A percentile compares a stretch with the other conserved stretches of the same genome.
phyloP scores from a whole-genome alignment of 441 rosid genomes.

The Corymbia citriodora region DNA sequence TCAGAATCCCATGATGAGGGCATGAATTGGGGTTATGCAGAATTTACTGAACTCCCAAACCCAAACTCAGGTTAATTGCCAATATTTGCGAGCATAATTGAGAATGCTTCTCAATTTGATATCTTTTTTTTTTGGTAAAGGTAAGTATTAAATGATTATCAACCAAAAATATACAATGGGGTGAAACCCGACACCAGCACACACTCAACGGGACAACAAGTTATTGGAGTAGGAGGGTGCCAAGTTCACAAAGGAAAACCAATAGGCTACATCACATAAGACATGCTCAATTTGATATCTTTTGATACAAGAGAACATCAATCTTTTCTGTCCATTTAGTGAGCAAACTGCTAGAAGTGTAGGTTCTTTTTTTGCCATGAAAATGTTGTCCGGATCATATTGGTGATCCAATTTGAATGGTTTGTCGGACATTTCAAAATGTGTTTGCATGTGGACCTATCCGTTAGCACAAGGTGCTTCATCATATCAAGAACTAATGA shows the following conservation, averaged over 20 bases:
- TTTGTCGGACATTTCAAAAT: background rate
- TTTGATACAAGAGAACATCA: background rate
- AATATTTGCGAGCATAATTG: background rate
- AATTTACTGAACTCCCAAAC: slow-evolving; percentile 64
- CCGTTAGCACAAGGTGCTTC: background rate
- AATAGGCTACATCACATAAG: too few species aligned
- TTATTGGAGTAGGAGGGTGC: too few species aligned
- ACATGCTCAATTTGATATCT: too few species aligned
- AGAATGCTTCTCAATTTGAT: background rate
- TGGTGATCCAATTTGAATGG: background rate
- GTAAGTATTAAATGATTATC: too few species aligned
- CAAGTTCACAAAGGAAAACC: too few species aligned
- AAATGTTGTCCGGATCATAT: background rate
- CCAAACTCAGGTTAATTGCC: slow-evolving; percentile 76
- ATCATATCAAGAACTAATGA: background rate
- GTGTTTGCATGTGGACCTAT: background rate
- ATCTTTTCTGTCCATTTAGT: background rate
- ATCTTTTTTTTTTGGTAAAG: too few species aligned
- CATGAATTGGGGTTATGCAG: slow-evolving; percentile 61
- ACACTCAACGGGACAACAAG: too few species aligned
- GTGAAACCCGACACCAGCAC: too few species aligned
- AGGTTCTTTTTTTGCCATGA: background rate
- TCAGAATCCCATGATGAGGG: slow-evolving; percentile 84
- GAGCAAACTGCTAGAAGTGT: background rate
- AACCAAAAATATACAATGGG: too few species aligned